A percentile compares a stretch with the other conserved stretches of the same genome.
phyloP scores from a whole-genome alignment of 208 protist genomes.

The Trypanosoma brucei region DNA sequence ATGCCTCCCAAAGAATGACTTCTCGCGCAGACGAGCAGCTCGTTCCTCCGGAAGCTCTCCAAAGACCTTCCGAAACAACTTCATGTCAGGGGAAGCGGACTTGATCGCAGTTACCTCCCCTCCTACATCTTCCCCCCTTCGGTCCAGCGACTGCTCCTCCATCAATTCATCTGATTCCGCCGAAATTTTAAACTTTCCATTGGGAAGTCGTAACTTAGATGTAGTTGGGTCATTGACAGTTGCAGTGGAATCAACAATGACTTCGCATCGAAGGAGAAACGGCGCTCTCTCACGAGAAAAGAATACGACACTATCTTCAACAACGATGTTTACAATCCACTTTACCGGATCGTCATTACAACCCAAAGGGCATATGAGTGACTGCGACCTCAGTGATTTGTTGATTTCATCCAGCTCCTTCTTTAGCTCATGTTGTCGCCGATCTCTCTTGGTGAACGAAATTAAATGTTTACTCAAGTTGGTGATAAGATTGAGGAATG shows the following conservation, averaged over 20 bases:
- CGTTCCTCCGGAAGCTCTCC: conserved; percentile 57
- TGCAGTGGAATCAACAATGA: conserved; percentile 80
- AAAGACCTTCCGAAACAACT: conserved; percentile 41
- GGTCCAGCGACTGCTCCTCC: conserved; percentile 8
- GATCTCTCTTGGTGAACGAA: conserved; percentile 50
- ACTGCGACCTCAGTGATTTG: conserved; percentile 38
- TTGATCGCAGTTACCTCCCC: neutral
- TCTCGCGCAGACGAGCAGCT: conserved; percentile 37
- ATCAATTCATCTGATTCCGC: conserved; percentile 47
- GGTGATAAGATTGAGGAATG: conserved; percentile 69
- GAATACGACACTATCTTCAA: conserved; percentile 88
- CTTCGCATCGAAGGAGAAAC: conserved; percentile 81
- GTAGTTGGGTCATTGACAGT: conserved; percentile 72
- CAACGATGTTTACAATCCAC: conserved; percentile 83
- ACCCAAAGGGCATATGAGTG: conserved; percentile 72
- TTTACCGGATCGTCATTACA: conserved; percentile 51
- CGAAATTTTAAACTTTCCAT: conserved; percentile 57
- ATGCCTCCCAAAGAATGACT: conserved; percentile 75
- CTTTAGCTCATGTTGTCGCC: conserved; percentile 72
- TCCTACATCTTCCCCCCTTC: conserved; percentile 1
- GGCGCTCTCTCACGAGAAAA: conserved; percentile 83
- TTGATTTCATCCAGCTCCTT: conserved; percentile 59
- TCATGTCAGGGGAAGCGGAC: neutral
- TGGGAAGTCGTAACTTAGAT: conserved; percentile 49
- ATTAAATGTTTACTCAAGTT: conserved; percentile 71